Conservation (phyloP, 768 basidiomycete genomes). For the Mycena crocata region DNA sequence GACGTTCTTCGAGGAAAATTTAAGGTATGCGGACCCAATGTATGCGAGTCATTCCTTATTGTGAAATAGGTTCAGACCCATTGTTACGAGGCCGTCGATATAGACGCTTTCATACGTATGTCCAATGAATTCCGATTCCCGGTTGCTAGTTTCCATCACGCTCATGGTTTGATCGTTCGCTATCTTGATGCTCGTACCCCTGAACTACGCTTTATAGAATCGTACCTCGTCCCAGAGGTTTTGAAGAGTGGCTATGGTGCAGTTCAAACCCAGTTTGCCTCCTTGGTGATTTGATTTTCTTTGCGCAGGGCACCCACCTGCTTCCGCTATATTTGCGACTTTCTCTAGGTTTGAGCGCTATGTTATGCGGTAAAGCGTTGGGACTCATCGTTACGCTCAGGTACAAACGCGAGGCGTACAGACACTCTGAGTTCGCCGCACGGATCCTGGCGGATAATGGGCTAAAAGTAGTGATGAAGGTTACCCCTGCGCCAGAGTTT, state of each 20-base stretch:
- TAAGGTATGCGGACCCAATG: conserved; percentile 57
- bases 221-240: conserved; percentile 86
- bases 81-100: conserved; percentile 73
- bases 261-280: conserved; percentile 11
- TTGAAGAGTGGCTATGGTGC: conserved; percentile 77
- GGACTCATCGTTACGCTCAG: conserved; percentile 33
- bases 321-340: conserved; percentile 79
- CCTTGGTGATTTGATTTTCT: neutral
- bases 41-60: conserved; percentile 26
- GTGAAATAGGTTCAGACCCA: conserved; percentile 62
- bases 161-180: conserved; percentile 55
- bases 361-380: neutral
- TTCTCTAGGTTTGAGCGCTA: conserved; percentile 44
- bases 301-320: conserved; percentile 66
- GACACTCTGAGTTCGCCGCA: conserved; percentile 83
- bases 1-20: conserved; percentile 84
- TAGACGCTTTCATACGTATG: conserved; percentile 74
- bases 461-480: conserved; percentile 83
- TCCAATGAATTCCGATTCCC: conserved; percentile 79
- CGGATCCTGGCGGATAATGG: conserved; percentile 75
- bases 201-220: conserved; percentile 46
- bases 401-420: conserved; percentile 83
- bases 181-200: neutral
- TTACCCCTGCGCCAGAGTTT: neutral
- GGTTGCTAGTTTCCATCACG: conserved; percentile 82